Evolutionary conservation across 164 flowering plant species (phyloP).

Genomic region (Magnolia kwangsiensis): DNA sequence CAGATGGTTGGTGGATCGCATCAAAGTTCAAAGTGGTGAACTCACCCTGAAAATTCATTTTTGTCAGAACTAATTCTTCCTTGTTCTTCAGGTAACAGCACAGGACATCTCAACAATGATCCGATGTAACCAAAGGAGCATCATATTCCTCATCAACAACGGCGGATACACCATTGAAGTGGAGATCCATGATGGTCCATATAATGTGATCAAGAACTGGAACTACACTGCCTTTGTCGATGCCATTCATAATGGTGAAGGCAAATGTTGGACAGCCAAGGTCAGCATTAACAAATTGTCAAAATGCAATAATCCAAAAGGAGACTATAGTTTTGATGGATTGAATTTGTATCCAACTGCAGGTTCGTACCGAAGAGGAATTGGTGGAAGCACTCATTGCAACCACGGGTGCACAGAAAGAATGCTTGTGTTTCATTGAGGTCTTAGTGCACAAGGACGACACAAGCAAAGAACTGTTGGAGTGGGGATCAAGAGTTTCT

Average conservation of each 20-base stretch:
- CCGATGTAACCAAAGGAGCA: slow-evolving; percentile 55
- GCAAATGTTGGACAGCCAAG: slow-evolving; percentile 75
- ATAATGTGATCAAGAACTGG: slow-evolving; percentile 87
- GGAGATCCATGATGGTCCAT: slow-evolving; percentile 67
- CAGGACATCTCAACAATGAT: slow-evolving; percentile 89
- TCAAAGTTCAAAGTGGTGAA: neutral
- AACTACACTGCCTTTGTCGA: slow-evolving; percentile 67
- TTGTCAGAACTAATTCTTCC: neutral
- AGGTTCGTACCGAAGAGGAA: slow-evolving; percentile 71
- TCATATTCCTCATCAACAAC: slow-evolving; percentile 83
- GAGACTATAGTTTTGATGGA: neutral
- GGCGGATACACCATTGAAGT: slow-evolving; percentile 63
- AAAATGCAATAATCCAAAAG: neutral
- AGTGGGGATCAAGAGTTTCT: slow-evolving; percentile 82
- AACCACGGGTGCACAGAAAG: slow-evolving; percentile 49
- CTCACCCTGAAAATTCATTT: neutral
- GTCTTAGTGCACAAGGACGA: slow-evolving; percentile 74
- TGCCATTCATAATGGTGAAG: slow-evolving; percentile 72
- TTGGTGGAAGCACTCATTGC: slow-evolving; percentile 53
- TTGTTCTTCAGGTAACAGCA: slow-evolving; percentile 54
- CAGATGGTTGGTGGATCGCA: no score
- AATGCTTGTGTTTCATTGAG: slow-evolving; percentile 71
- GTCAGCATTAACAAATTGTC: slow-evolving; percentile 25
- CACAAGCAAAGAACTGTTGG: slow-evolving; percentile 85
- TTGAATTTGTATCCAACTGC: slow-evolving; percentile 1